Evolutionary conservation across 345 rosid genomes (phyloP).

Genomic region (Excoecaria cochinchinensis): DNA sequence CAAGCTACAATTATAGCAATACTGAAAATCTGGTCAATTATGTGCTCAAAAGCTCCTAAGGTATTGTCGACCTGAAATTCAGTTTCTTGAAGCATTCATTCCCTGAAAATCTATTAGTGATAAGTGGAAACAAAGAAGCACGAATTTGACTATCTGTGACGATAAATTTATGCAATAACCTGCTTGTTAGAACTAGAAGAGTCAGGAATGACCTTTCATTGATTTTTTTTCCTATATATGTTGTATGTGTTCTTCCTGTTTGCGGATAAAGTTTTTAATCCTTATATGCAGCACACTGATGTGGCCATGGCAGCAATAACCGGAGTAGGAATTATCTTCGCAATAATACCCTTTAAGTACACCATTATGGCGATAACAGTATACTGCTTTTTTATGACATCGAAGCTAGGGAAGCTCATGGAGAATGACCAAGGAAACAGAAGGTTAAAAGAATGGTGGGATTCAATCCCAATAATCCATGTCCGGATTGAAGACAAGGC

Average conservation of each 20-base stretch:
- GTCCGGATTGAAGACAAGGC: constrained; percentile 46
- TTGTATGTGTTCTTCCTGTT: neutral
- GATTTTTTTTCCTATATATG: neutral
- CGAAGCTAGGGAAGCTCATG: constrained; percentile 44
- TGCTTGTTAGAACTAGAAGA: neutral
- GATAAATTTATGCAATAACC: neutral
- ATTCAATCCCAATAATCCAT: constrained; percentile 66
- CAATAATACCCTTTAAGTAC: constrained; percentile 55
- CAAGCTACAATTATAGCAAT: constrained; percentile 55
- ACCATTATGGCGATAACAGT: constrained; percentile 41
- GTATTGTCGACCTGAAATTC: constrained; percentile 30
- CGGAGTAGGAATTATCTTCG: constrained; percentile 50
- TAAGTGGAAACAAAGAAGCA: neutral
- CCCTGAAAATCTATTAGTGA: neutral
- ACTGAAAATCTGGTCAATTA: constrained; percentile 68
- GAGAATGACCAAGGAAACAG: constrained; percentile 54
- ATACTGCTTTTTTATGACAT: constrained; percentile 43
- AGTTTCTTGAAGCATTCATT: neutral
- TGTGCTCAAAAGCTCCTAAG: constrained; percentile 57
- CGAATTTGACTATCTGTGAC: neutral
- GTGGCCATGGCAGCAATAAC: constrained; percentile 44
- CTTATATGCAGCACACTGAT: constrained; percentile 62
- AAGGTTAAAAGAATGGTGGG: constrained; percentile 89
- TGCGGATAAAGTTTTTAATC: neutral
- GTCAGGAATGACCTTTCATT: too few species aligned